Conservation (phyloP, 106 monocot species). For the Platanthera zijinensis region DNA sequence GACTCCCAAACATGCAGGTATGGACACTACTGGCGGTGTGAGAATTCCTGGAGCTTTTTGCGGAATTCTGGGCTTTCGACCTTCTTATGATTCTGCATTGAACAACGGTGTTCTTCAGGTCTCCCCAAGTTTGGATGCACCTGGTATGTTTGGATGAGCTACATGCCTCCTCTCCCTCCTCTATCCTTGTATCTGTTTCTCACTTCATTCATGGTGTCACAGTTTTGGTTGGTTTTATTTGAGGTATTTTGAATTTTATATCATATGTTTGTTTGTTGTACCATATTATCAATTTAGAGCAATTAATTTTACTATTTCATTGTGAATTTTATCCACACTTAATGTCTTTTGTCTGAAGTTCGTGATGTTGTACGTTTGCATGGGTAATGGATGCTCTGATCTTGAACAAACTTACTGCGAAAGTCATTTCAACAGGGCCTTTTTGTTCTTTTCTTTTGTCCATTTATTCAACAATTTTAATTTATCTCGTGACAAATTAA, state of each 20-base stretch:
- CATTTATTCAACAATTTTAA: not conserved
- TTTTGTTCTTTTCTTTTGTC: not conserved
- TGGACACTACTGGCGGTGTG: conserved; percentile 85
- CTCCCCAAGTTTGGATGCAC: conserved; percentile 77
- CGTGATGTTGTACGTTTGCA: not conserved
- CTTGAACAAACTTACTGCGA: not conserved
- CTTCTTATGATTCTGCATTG: conserved; percentile 59
- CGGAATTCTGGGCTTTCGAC: conserved; percentile 68
- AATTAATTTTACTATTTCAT: not conserved
- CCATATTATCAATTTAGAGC: not conserved
- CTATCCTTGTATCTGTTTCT: not conserved
- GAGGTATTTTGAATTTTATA: not conserved
- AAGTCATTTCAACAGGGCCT: not conserved
- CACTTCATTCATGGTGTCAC: not conserved
- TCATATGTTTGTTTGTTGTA: not conserved
- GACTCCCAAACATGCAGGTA: conserved; percentile 35
- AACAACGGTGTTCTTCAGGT: conserved; percentile 67
- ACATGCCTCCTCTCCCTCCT: not conserved
- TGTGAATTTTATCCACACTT: not conserved
- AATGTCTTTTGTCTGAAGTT: not conserved
- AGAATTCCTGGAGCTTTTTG: conserved; percentile 79
- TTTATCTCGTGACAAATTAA: not conserved
- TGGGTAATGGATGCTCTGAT: not conserved
- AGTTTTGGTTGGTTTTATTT: not conserved
- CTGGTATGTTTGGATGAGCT: conserved; percentile 43